Conservation (phyloP, 306 rosid genomes). For the Lagenaria siceraria region DNA sequence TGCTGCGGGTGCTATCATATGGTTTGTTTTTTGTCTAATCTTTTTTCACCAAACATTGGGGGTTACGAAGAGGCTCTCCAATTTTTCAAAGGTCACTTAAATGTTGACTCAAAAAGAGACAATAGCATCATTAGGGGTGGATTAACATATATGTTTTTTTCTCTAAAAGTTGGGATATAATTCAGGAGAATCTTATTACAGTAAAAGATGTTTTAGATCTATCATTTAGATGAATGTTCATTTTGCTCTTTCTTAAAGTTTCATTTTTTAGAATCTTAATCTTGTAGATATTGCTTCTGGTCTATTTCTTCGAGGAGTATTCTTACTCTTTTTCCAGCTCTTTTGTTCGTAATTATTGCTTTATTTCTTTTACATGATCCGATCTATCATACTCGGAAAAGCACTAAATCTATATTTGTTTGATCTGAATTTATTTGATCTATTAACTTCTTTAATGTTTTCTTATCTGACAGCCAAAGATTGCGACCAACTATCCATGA, state of each 20-base stretch:
- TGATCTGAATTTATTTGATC: slow-evolving; percentile 10
- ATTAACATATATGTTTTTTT: no score
- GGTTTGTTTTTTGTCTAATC: slow-evolving; percentile 39
- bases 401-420: background rate
- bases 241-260: background rate
- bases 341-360: background rate
- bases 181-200: background rate
- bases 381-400: background rate
- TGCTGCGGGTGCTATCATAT: slow-evolving; percentile 96
- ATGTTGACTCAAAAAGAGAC: background rate
- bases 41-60: background rate
- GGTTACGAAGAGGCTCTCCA: background rate
- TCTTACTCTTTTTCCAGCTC: background rate
- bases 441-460: slow-evolving; percentile 12
- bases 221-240: background rate
- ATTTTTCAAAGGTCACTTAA: background rate
- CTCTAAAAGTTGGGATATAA: background rate
- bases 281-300: background rate
- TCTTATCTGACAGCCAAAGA: slow-evolving; percentile 59
- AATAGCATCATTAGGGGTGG: background rate
- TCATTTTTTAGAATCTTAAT: background rate
- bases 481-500: slow-evolving; percentile 93
- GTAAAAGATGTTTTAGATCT: background rate
- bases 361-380: background rate
- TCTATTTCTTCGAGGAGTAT: background rate